These are phyloP conservation scores for Arachnomyces sp. DNA, from an alignment of 2,329 filamentous ascomycete species.

Conservation along the genomic window DNA sequence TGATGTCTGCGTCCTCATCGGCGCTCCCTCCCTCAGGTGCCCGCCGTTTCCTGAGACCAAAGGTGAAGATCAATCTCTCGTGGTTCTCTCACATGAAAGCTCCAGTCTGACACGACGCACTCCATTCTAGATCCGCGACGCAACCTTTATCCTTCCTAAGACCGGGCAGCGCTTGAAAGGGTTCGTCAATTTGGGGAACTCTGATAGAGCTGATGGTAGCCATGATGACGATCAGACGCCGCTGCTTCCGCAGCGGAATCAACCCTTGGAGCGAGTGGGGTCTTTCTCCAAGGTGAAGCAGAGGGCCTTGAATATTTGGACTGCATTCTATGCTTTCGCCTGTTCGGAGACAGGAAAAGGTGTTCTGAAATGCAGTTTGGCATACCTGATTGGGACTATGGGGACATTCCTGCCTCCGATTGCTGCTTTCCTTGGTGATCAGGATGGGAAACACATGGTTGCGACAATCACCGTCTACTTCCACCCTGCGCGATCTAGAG, in stretches of 20 bases:
- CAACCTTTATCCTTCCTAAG: conserved; percentile 75
- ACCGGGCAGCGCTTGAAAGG: conserved; percentile 79
- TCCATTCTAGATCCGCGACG: conserved; percentile 58
- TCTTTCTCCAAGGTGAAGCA: conserved; percentile 14
- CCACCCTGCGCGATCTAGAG: conserved; percentile 75
- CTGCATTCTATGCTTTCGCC: conserved; percentile 51
- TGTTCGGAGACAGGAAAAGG: conserved; percentile 66
- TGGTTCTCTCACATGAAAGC: not conserved
- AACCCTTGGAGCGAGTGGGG: conserved; percentile 9
- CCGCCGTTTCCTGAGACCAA: conserved; percentile 4
- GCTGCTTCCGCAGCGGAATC: conserved; percentile 22
- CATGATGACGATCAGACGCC: conserved; percentile 33
- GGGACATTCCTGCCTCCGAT: conserved; percentile 73
- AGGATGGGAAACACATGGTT: conserved; percentile 89
- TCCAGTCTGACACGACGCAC: not conserved
- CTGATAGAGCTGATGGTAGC: conserved; percentile 31
- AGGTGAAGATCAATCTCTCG: not conserved
- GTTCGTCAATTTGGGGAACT: conserved; percentile 70
- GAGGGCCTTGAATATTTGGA: conserved; percentile 28
- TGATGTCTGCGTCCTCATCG: conserved; percentile 1
- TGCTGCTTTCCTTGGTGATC: conserved; percentile 64
- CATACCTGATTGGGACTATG: conserved; percentile 77
- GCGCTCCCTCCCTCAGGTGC: not conserved
- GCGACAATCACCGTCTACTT: conserved; percentile 94
- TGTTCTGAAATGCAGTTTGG: conserved; percentile 83